Conservation (phyloP, 441 rosid species). For the Aquilaria agallochum region DNA sequence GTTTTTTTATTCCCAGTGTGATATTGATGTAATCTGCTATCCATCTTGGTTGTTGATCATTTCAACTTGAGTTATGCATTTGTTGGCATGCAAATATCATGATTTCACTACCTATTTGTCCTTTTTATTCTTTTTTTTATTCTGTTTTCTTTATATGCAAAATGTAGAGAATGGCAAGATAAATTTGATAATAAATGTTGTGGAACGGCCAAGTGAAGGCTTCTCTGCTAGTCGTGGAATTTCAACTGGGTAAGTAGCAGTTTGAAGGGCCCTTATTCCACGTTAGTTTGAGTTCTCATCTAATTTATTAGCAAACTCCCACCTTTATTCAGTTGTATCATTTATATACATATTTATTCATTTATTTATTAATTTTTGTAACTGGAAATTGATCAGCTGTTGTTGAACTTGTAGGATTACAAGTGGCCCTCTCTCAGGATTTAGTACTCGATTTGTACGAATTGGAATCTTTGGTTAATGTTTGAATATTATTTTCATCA, state of each 20-base stretch:
- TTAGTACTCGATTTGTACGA: constrained; percentile 66
- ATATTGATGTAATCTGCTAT: too few relatives aligned
- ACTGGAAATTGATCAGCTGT: constrained; percentile 13
- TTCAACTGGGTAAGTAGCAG: constrained; percentile 72
- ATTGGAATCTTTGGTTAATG: constrained; percentile 5
- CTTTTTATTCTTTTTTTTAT: neutral
- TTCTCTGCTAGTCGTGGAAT: constrained; percentile 97
- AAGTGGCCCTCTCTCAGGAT: constrained; percentile 85
- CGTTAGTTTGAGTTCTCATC: too few relatives aligned
- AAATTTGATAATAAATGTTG: constrained; percentile 87
- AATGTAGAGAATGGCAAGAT: constrained; percentile 74
- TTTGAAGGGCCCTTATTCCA: constrained; percentile 9
- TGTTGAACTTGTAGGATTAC: constrained; percentile 57
- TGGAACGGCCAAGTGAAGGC: constrained; percentile 91
- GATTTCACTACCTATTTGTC: too few relatives aligned
- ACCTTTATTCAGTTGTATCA: constrained; percentile 11
- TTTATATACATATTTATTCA: too few relatives aligned
- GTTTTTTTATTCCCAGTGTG: too few relatives aligned
- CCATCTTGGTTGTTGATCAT: too few relatives aligned
- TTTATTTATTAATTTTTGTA: too few relatives aligned
- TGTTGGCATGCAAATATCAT: too few relatives aligned
- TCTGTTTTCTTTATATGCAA: constrained; percentile 6
- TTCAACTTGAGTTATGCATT: too few relatives aligned
- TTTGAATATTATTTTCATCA: too few relatives aligned
- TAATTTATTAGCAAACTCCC: neutral